Base-by-base conservation (phyloP, 2,329 filamentous ascomycete genomes). In the Cladosporium austrohemisphaericum region DNA sequence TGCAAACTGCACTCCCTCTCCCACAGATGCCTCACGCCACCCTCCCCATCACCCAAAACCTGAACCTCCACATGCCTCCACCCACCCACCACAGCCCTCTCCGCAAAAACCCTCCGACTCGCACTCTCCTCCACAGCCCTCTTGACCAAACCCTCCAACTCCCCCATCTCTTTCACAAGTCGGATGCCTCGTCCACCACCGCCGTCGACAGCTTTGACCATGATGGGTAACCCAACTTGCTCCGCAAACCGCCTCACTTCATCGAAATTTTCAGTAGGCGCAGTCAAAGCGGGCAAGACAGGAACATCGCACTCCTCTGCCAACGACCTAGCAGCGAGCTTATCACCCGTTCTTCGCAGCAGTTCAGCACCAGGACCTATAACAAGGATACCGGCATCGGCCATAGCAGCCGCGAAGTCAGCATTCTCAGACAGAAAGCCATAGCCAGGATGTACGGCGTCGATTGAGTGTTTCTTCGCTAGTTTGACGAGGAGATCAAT, bases 201-300 rank as follows among this genome's bases (percentile, higher is more conserved):
- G 1, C 80, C 80, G 60, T 83, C 80, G 3, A 83, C 76, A n/a
- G 80, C 80, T 58, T 84, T 84, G 36, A 84, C 67, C 76, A 83
- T 81, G 35, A 82, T 68, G 0, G 79, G 79, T 36, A 75, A 76
- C 1, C 76, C 76, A 11, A 72, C 67, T 18, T 65, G 40, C 2
- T 60, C 75, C 64, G 87, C 90, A 58, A 91, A 91, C 0, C 47
- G 35, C 3, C 64, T 60, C 4, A 79, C 71, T 4, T 73, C 67
- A 20, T 69, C 64, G 1, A 74, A 55, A 13, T 61, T 62, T 7
- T 63, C 66, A 0, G 76, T 78, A 1, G 77, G 68, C 1, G 58
- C 64, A 4, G 60, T 62, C 49, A 79, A 66, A 3, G 76, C 77
- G 20, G 73, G 71, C 16, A 78, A 61, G 0, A 79, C 71, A 0